These are phyloP conservation scores for Cyclotella kingstonii DNA, from an alignment of 108 stramenopile genomes.

Conservation along the genomic window DNA sequence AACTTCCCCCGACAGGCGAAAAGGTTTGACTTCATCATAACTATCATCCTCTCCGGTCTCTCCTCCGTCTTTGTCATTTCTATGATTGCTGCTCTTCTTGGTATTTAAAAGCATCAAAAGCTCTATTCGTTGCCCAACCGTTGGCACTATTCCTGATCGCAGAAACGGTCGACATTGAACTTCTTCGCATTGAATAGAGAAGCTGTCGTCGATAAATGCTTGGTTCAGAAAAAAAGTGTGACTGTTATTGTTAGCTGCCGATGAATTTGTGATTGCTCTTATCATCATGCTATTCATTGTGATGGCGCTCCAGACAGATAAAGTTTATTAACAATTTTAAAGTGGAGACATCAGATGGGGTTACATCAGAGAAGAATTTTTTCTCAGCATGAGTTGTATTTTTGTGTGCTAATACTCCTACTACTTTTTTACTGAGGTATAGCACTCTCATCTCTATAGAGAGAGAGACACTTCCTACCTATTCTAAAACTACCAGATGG, in stretches of 20 bases:
- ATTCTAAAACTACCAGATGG: too few relatives aligned
- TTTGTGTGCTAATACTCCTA: too few relatives aligned
- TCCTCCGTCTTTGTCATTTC: background rate
- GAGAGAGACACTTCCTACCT: too few relatives aligned
- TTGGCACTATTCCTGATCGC: background rate
- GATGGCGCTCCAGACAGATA: too few relatives aligned
- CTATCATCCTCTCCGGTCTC: background rate
- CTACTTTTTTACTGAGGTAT: too few relatives aligned
- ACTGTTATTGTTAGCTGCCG: background rate
- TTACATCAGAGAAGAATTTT: too few relatives aligned
- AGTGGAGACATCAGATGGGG: too few relatives aligned
- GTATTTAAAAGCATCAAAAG: constrained; percentile 11
- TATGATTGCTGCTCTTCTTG: background rate
- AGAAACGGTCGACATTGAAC: constrained; percentile 28
- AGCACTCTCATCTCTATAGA: too few relatives aligned
- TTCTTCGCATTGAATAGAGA: constrained; percentile 13
- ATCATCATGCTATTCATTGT: too few relatives aligned
- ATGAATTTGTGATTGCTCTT: constrained; percentile 8
- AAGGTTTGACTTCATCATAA: constrained; percentile 8
- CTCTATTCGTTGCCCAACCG: constrained; percentile 16
- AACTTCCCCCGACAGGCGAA: constrained; percentile 28
- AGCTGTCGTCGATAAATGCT: constrained; percentile 21
- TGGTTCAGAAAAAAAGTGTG: background rate
- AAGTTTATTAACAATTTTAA: too few relatives aligned
- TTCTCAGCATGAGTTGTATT: too few relatives aligned